Base-by-base conservation (phyloP, 179 eudicot genomes). In the Spinacia oleracea region DNA sequence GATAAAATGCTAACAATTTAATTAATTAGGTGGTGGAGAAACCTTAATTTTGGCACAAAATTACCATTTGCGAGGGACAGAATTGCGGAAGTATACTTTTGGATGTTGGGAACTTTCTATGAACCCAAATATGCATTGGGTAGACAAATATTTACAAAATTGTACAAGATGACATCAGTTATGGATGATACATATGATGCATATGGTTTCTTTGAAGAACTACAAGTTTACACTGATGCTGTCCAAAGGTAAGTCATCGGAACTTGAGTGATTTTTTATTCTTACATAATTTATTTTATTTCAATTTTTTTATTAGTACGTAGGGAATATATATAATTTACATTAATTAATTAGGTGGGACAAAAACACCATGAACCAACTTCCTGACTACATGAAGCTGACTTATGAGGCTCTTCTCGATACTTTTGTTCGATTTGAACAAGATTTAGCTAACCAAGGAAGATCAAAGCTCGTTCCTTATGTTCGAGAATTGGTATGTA, bases 141-240 rank as follows among this genome's bases (percentile, higher is more conserved):
- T 6, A 77, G 85, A 77, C 50, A 80, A 70, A 69, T 82, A 38
- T 85, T 72, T 29, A 45, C 51, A 55, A 82, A 85, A 73, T 64
- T 82, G 14, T 79, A 78, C 56, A 79, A 76, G 74, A 23, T 74
- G 12, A 75, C 74, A 23, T 82, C 85, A 3, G 72, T 80, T 43
- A 31, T 77, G 5, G 83, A 82, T 53, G 87, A 82, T 53, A 77
- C 82, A 5, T 82, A 82, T 53, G 85, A 82, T 81, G 82, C 87
- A 9, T 83, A 86, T 72, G 91, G 90, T 6, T 73, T 85, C 20
- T 23, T 87, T 9, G 86, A 87, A 16, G 91, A 89, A 32, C 88
- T 90, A 66, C 21, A 78, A 51, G 58, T 79, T 25, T 79, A 89
- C 70, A 87, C 87, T 0, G 62, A 82, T 27, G 88, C 84, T 9